phyloP scores from a whole-genome alignment of 2,329 filamentous ascomycete species.

The Herpotrichia juniperi region DNA sequence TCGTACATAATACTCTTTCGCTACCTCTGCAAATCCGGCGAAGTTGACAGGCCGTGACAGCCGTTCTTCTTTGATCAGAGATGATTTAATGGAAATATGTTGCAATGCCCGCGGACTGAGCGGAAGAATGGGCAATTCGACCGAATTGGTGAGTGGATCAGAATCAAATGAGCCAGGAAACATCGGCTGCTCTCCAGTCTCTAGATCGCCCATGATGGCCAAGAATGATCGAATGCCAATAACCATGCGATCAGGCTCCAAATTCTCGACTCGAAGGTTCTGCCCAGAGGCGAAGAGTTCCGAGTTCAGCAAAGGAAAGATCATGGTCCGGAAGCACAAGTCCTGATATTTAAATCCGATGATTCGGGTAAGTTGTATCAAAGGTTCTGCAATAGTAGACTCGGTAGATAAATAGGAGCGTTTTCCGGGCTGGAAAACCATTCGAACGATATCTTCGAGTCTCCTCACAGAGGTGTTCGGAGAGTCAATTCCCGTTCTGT shows the following conservation, averaged over 20 bases:
- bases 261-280: conserved; percentile 84
- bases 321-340: conserved; percentile 87
- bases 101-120: conserved; percentile 41
- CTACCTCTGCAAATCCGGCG: conserved; percentile 71
- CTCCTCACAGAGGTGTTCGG: conserved; percentile 73
- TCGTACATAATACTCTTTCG: conserved; percentile 82
- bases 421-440: conserved; percentile 81
- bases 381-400: conserved; percentile 79
- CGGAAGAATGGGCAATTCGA: conserved; percentile 39
- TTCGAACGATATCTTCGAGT: conserved; percentile 85
- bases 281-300: conserved; percentile 80
- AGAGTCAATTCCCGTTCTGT: conserved; percentile 74
- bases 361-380: conserved; percentile 92
- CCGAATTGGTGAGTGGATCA: conserved; percentile 50
- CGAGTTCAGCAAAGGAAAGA: conserved; percentile 94
- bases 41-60: conserved; percentile 69
- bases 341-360: conserved; percentile 94
- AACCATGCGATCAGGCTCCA: conserved; percentile 97
- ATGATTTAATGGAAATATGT: conserved; percentile 39
- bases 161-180: conserved; percentile 74
- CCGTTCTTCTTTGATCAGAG: conserved; percentile 63
- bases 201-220: conserved; percentile 89
- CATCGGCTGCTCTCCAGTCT: conserved; percentile 82
- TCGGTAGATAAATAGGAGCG: conserved; percentile 84
- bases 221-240: conserved; percentile 94